Evolutionary conservation across 2,329 filamentous ascomycete species (phyloP).

Genomic region (Penicillium sp.): DNA sequence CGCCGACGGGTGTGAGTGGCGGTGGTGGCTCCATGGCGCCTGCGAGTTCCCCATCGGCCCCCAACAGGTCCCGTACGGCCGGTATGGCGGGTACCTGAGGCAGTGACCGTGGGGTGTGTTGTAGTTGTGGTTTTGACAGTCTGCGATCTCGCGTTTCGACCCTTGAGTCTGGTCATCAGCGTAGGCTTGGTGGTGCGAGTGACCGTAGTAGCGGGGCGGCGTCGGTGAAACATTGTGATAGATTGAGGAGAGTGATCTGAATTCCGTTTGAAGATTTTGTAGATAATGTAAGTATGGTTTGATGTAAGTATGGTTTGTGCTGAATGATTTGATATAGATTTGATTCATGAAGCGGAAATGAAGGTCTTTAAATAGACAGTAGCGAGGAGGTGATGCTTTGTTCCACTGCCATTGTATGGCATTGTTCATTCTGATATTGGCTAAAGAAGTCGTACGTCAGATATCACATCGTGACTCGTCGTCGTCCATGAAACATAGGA

Average conservation of each 20-base stretch:
- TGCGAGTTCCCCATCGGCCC: slow-evolving; percentile 7
- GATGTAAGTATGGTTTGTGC: background rate
- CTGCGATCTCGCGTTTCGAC: slow-evolving; percentile 33
- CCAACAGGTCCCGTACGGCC: background rate
- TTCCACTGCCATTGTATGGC: too few relatives aligned
- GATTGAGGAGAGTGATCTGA: background rate
- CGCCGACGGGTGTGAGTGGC: slow-evolving; percentile 53
- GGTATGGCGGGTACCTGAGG: background rate
- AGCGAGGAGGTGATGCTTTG: background rate
- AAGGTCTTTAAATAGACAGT: background rate
- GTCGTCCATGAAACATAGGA: slow-evolving; percentile 5
- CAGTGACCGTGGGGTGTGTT: slow-evolving; percentile 26
- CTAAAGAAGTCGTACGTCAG: slow-evolving; percentile 17
- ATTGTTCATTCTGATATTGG: background rate
- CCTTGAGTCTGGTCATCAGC: slow-evolving; percentile 54
- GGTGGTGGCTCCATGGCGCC: background rate
- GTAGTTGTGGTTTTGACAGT: slow-evolving; percentile 42
- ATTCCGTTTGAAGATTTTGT: background rate
- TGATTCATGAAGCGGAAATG: background rate
- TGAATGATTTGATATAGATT: background rate
- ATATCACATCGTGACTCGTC: slow-evolving; percentile 11
- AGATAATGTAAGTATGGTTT: too few relatives aligned
- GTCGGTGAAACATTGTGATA: slow-evolving; percentile 21
- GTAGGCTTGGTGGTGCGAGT: slow-evolving; percentile 48
- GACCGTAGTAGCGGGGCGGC: slow-evolving; percentile 29